Evolutionary conservation across 768 basidiomycete species (phyloP), one percentile per base, ranked within the genome.

Genomic region (Cubamyces sp.): DNA sequence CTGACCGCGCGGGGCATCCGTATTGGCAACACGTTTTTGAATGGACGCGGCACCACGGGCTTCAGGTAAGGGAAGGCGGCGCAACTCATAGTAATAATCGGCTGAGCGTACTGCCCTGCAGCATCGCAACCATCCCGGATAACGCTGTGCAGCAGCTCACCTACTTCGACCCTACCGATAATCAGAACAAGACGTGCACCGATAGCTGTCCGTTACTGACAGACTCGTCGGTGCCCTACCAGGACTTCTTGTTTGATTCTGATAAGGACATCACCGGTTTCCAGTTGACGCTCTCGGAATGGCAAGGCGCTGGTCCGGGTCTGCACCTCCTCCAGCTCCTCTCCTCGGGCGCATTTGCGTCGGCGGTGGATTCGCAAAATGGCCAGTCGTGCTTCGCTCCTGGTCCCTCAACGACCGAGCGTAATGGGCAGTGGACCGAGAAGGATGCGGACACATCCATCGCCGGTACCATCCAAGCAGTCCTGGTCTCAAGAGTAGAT

Each of bases 271-370:
- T 98, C 68, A 97, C 95, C 6, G 97, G 97, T 52, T 85, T 97
- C 64, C 89, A 96, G 74, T 79, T 99, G 69, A 89, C 86, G 57
- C 79, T 98, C 19, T 85, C 88, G 8, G 76, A 80, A 49, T 96
- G 90, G 82, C 82, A 78, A 47, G 96, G 95, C 40, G 74, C 79
- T 9, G 84, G 86, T 8, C 84, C 92, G 3, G 97, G 96, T 45
- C 76, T 99, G 37, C 94, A 96, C 72, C 80, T 97, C 53, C 73
- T 98, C n/a, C 94, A 98, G 70, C 79, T 98, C 16, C 85, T 99
- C 19, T 95, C 94, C 3, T 88, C 92, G 18, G 97, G 96, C 61
- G 91, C 95, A 16, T 96, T 91, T 69, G 92, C 89, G 14, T 94
- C 93, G 1, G 84, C 93, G 1, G 75, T 91, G 57, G 71, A 75